These are phyloP conservation scores for Auriculariales sp. DNA, from an alignment of 768 basidiomycete genomes.

Conservation along the genomic window DNA sequence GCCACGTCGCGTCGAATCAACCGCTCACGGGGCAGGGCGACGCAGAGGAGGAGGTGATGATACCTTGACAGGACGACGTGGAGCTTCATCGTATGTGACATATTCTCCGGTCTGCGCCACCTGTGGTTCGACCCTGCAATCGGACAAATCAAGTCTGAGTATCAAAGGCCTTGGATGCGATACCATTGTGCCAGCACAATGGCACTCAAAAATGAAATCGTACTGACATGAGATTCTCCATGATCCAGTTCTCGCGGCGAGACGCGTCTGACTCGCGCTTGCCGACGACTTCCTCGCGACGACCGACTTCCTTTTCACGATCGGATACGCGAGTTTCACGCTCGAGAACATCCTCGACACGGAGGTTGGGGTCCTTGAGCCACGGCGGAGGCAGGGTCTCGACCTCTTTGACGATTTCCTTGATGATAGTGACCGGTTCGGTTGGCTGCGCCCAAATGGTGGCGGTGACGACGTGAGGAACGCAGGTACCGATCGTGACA, in stretches of 20 bases:
- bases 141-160: neutral
- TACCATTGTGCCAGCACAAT: slow-evolving; percentile 3
- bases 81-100: slow-evolving; percentile 52
- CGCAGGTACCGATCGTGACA: slow-evolving; percentile 21
- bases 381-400: slow-evolving; percentile 59
- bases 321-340: slow-evolving; percentile 77
- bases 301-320: slow-evolving; percentile 73
- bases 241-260: slow-evolving; percentile 79
- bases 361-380: slow-evolving; percentile 49
- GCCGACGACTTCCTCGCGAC: slow-evolving; percentile 74
- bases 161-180: neutral
- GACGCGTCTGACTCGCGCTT: slow-evolving; percentile 78
- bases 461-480: slow-evolving; percentile 32
- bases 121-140: slow-evolving; percentile 22
- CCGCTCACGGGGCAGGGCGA: slow-evolving; percentile 91
- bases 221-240: slow-evolving; percentile 80
- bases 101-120: slow-evolving; percentile 52
- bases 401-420: slow-evolving; percentile 68
- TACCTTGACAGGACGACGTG: slow-evolving; percentile 75
- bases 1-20: neutral
- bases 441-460: slow-evolving; percentile 13
- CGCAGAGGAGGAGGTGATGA: slow-evolving; percentile 68
- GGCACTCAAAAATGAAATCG: neutral
- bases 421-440: slow-evolving; percentile 65
- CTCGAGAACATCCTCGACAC: slow-evolving; percentile 70